A percentile compares a stretch with the other conserved stretches of the same genome.
Conservation (phyloP, 2,329 filamentous ascomycete species). For the Colletotrichum eleusines region DNA sequence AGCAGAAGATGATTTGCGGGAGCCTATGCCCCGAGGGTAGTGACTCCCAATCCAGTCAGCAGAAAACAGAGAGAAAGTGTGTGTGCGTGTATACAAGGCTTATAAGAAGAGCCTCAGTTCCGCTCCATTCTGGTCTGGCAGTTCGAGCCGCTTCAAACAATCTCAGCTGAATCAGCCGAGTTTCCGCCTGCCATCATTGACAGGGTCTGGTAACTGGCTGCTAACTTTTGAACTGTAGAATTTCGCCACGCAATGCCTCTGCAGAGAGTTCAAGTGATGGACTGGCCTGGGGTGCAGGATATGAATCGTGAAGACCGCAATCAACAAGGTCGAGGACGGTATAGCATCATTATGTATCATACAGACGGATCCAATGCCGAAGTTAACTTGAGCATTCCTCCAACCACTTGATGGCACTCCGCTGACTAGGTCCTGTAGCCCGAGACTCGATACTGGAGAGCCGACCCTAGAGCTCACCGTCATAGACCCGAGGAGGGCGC, state of each 20-base stretch:
- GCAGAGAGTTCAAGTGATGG: neutral
- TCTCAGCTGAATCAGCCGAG: neutral
- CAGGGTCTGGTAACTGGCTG: neutral
- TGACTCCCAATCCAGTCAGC: conserved; percentile 6
- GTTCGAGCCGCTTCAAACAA: neutral
- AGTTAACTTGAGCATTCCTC: neutral
- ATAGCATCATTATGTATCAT: conserved; percentile 29
- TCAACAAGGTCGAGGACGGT: conserved; percentile 10
- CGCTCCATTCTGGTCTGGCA: neutral
- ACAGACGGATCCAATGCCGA: conserved; percentile 24
- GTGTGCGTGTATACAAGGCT: neutral
- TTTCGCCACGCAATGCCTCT: neutral
- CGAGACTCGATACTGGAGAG: conserved; percentile 12
- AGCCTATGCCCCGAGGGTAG: conserved; percentile 12
- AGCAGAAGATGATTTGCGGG: neutral
- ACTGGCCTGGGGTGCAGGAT: neutral
- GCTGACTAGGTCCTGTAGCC: conserved; percentile 1
- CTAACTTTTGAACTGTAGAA: neutral
- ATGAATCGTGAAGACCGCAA: neutral
- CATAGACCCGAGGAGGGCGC: neutral
- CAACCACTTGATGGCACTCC: too few relatives aligned
- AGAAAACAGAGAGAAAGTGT: too few relatives aligned
- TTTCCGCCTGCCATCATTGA: neutral
- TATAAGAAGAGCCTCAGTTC: neutral
- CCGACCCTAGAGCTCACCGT: neutral